phyloP scores from a whole-genome alignment of 352 stramenopile species.

The Phytophthora fragariae region DNA sequence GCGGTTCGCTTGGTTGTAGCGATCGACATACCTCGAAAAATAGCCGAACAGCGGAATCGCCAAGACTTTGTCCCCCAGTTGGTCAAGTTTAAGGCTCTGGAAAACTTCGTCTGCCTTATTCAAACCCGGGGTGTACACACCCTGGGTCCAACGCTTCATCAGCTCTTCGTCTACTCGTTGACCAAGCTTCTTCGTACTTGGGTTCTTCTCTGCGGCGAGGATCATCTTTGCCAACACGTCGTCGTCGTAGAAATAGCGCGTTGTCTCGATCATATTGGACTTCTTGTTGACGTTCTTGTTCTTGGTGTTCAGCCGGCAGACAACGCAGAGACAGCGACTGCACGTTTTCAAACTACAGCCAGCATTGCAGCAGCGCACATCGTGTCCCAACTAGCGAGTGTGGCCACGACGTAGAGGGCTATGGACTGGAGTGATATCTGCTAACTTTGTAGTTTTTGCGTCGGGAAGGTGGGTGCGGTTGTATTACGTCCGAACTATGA shows the following conservation, averaged over 20 bases:
- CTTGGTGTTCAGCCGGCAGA: slow-evolving; percentile 35
- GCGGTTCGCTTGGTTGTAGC: too few species aligned
- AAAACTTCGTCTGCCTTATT: background rate
- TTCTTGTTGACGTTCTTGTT: too few species aligned
- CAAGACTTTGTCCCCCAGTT: background rate
- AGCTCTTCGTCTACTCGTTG: background rate
- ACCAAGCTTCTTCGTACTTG: background rate
- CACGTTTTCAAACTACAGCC: slow-evolving; percentile 61
- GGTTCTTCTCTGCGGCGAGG: background rate
- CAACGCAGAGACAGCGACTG: slow-evolving; percentile 47
- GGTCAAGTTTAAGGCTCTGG: background rate
- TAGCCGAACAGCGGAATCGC: background rate
- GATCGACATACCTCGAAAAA: background rate
- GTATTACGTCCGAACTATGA: slow-evolving; percentile 61
- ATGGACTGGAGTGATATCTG: background rate
- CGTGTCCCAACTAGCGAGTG: slow-evolving; percentile 50
- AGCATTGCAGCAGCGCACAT: slow-evolving; percentile 62
- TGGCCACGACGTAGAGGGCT: slow-evolving; percentile 21
- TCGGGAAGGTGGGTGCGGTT: slow-evolving; percentile 48
- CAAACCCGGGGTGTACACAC: background rate
- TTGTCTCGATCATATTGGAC: background rate
- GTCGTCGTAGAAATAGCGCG: background rate
- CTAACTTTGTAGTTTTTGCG: slow-evolving; percentile 6
- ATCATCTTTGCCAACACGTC: background rate
- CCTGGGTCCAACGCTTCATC: background rate